These are phyloP conservation scores for Plasmopara halstedii DNA, from an alignment of 352 stramenopile genomes.

Conservation along the genomic window DNA sequence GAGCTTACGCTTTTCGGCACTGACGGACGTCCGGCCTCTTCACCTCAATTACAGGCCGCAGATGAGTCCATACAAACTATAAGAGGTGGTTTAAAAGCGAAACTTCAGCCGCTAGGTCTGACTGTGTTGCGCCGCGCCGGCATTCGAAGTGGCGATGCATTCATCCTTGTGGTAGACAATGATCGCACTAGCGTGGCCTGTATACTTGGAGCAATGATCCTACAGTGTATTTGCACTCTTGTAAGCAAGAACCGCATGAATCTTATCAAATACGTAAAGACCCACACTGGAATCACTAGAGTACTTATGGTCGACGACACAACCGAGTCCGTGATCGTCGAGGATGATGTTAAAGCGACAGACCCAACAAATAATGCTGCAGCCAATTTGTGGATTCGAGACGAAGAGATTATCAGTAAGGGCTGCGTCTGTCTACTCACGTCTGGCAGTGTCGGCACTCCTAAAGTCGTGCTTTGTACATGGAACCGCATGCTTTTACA, in stretches of 20 bases:
- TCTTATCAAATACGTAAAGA: slow-evolving; percentile 41
- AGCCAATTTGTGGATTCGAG: slow-evolving; percentile 24
- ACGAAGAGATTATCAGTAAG: slow-evolving; percentile 20
- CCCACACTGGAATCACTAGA: slow-evolving; percentile 51
- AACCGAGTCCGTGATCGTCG: slow-evolving; percentile 11
- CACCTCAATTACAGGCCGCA: slow-evolving; percentile 1
- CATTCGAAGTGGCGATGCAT: slow-evolving; percentile 30
- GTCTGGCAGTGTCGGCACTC: slow-evolving; percentile 65
- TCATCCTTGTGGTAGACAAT: slow-evolving; percentile 71
- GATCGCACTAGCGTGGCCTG: slow-evolving; percentile 63
- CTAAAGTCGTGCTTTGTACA: slow-evolving; percentile 72
- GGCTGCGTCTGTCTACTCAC: slow-evolving; percentile 75
- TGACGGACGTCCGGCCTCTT: slow-evolving; percentile 5
- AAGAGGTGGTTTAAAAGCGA: slow-evolving; percentile 28
- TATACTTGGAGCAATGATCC: slow-evolving; percentile 59
- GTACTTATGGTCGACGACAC: slow-evolving; percentile 46
- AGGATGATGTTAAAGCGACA: slow-evolving; percentile 14
- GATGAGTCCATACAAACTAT: slow-evolving; percentile 30
- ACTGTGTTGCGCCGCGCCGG: slow-evolving; percentile 27
- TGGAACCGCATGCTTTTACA: slow-evolving; percentile 76
- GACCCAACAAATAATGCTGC: slow-evolving; percentile 4
- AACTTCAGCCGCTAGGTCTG: slow-evolving; percentile 45
- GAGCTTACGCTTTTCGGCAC: slow-evolving; percentile 42
- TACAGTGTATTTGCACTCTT: slow-evolving; percentile 48
- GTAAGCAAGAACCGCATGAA: slow-evolving; percentile 38